Evolutionary conservation across 2,329 filamentous ascomycete species (phyloP).

Genomic region (Decorospora gaudefroyi): DNA sequence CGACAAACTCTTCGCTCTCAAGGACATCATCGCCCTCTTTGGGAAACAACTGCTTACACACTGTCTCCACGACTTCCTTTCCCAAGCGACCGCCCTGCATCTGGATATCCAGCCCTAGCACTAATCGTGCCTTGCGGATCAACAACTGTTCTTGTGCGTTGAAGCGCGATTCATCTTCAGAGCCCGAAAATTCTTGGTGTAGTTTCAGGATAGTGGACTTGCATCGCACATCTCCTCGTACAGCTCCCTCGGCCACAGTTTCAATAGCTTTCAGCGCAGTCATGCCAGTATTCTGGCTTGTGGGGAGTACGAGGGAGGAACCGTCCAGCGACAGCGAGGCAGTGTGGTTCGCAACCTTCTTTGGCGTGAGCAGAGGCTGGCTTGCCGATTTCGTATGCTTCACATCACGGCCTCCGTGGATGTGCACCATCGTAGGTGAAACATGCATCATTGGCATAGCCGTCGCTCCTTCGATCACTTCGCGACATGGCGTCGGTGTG

Average conservation of each 20-base stretch:
- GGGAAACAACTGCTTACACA: not conserved
- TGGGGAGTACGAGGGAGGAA: too few species aligned
- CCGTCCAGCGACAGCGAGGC: too few species aligned
- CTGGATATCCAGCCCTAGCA: constrained; percentile 2
- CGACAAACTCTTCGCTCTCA: not conserved
- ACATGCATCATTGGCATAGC: not conserved
- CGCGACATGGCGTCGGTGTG: not conserved
- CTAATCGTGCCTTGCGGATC: constrained; percentile 1
- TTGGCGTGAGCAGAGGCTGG: too few species aligned
- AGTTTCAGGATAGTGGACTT: not conserved
- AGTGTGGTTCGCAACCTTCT: too few species aligned
- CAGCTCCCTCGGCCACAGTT: not conserved
- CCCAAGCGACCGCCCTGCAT: not conserved
- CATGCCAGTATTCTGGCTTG: too few species aligned
- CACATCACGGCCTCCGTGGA: too few species aligned
- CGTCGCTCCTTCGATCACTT: not conserved
- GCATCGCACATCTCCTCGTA: not conserved
- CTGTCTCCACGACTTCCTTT: not conserved
- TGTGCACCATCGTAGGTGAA: not conserved
- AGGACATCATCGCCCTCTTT: not conserved
- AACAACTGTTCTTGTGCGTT: not conserved
- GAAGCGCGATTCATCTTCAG: not conserved
- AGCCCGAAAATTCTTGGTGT: not conserved
- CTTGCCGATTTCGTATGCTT: too few species aligned
- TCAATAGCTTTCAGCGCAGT: too few species aligned